Evolutionary conservation across 2,329 filamentous ascomycete genomes (phyloP).

Genomic region (Talaromyces sp.): DNA sequence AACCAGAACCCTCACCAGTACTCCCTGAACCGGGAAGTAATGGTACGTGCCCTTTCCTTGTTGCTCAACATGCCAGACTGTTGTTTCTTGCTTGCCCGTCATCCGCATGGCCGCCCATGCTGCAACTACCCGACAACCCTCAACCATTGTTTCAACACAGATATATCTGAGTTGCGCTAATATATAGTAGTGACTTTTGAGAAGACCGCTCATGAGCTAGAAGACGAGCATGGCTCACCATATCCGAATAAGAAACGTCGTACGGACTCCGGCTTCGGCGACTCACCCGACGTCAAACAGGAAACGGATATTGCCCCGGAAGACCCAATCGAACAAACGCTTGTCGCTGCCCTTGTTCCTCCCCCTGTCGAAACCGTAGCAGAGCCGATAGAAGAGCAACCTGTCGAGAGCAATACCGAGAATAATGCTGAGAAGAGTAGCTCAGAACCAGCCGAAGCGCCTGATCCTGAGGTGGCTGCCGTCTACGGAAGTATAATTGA

Average conservation of each 20-base stretch:
- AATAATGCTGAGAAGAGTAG: constrained; percentile 24
- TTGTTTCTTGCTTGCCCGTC: constrained; percentile 4
- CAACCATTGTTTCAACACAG: not conserved
- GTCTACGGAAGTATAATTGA: constrained; percentile 45
- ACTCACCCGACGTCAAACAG: constrained; percentile 22
- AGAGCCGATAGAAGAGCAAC: not conserved
- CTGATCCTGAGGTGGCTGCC: constrained; percentile 36
- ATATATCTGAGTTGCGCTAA: not conserved
- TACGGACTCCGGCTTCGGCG: constrained; percentile 30
- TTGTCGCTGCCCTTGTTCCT: constrained; percentile 34
- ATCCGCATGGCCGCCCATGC: not conserved
- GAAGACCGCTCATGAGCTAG: constrained; percentile 32
- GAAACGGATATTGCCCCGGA: constrained; percentile 27
- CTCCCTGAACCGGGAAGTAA: constrained; percentile 31
- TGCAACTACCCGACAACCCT: not conserved
- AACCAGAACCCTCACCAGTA: constrained; percentile 28
- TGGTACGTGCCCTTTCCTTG: constrained; percentile 28
- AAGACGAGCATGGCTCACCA: constrained; percentile 31
- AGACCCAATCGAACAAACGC: constrained; percentile 36
- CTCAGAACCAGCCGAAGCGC: constrained; percentile 19
- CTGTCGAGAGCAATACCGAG: constrained; percentile 21
- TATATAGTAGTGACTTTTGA: constrained; percentile 22
- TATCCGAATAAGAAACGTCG: constrained; percentile 41
- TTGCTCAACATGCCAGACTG: not conserved
- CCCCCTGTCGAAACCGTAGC: constrained; percentile 16